Evolutionary conservation across 164 flowering plant genomes (phyloP), one percentile per base, ranked within the genome.

Genomic region (Euptelea pleiosperma): DNA sequence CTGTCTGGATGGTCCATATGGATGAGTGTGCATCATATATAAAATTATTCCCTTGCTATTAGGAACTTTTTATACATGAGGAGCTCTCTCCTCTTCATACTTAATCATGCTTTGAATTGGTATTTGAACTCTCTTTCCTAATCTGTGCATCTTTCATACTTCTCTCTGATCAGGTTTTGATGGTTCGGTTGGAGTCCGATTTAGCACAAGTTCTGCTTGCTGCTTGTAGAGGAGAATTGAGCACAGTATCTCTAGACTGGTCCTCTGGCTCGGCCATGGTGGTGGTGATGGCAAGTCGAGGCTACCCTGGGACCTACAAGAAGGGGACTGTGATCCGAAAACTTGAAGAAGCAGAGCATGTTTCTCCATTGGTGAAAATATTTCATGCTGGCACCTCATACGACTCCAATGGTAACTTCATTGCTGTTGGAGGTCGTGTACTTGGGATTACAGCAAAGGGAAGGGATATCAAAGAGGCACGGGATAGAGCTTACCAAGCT

Each of bases 211-310:
- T 86, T 61, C 75, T 90, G 28, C 89, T 90, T 39, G 92, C 97
- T 21, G 94, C 97, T 19, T 82, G 94, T 70, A 81, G 64, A 67
- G 97, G 98, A 57, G 73, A 87, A 61, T 71, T 93, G 25, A 65
- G 64, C 19, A 71, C 67, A 5, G 82, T 87, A 18, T 71, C 94
- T 4, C 61, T 89, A 14, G 49, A 69, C 68, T 93, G 98, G 98
- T 89, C 98, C 6, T 65, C 79, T 8, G 98, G 88, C 4, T 81
- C 96, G n/a, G 87, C 98, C 45, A 89, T 89, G 97, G 94, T 93
- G 30, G 94, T 93, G 56, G 98, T 93, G 37, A 83, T 93, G 94
- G 98, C 98, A 29, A 89, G 94, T 58, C 71, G 74, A 3, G 98
- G 98, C 35, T 93, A 93, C 68, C 98, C 94, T 8, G 98, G 98